Percentiles rank a stretch among this genome's conserved stretches.
phyloP scores from a whole-genome alignment of 148 eudicot genomes.

The Dianthus caryophyllus region DNA sequence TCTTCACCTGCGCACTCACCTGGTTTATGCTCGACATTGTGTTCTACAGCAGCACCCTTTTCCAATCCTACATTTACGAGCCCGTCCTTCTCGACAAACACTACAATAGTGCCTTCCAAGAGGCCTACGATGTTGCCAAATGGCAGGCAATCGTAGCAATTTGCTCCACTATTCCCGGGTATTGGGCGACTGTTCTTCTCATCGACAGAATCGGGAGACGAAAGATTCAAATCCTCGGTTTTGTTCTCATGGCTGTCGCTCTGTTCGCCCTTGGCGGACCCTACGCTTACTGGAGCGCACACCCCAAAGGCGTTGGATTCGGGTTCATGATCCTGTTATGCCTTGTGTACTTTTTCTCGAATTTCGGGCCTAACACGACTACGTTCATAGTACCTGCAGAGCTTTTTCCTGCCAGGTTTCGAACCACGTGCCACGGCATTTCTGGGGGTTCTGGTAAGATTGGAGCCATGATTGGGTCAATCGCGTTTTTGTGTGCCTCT shows the following conservation, averaged over 20 bases:
- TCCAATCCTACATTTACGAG: conserved; percentile 36
- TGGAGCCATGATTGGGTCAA: conserved; percentile 52
- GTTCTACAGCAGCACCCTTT: conserved; percentile 54
- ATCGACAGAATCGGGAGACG: conserved; percentile 56
- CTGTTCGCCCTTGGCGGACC: conserved; percentile 39
- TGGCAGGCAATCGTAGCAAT: conserved; percentile 46
- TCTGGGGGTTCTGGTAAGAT: conserved; percentile 53
- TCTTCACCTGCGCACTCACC: conserved; percentile 39
- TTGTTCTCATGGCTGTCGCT: conserved; percentile 32
- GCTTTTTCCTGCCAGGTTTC: conserved; percentile 60
- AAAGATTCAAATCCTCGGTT: conserved; percentile 49
- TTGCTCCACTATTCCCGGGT: conserved; percentile 59
- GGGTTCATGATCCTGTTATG: conserved; percentile 49
- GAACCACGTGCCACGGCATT: conserved; percentile 61
- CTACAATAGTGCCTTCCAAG: conserved; percentile 25
- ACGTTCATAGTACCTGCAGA: conserved; percentile 67
- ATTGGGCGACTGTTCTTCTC: conserved; percentile 41
- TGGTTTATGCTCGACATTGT: conserved; percentile 55
- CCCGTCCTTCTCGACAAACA: not conserved
- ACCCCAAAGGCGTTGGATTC: not conserved
- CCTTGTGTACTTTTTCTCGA: conserved; percentile 58
- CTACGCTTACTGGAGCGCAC: conserved; percentile 15
- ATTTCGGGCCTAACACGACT: conserved; percentile 67
- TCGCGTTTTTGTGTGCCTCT: conserved; percentile 45
- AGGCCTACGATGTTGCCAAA: conserved; percentile 35